Percentiles rank a stretch among this genome's conserved stretches.
Conservation (phyloP, 495 filamentous ascomycete species). For the Talaromyces wortmannii region DNA sequence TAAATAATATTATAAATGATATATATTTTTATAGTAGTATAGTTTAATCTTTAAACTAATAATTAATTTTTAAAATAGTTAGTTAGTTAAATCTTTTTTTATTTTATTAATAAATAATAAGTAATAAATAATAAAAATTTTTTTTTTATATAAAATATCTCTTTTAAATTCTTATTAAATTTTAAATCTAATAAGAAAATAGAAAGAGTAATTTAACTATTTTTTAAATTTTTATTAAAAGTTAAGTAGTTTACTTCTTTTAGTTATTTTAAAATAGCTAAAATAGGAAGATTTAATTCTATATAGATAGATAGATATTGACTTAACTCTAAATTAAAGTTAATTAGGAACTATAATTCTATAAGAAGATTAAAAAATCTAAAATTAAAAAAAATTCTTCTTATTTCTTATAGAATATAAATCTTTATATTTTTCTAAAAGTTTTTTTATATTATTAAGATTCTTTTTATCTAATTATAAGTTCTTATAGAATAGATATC, state of each 20-base stretch:
- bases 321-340: background rate
- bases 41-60: background rate
- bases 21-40: background rate
- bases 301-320: background rate
- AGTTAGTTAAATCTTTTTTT: background rate
- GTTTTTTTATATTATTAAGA: background rate
- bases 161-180: background rate
- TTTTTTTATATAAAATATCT: background rate
- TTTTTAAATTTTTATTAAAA: background rate
- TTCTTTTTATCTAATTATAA: background rate
- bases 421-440: background rate
- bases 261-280: background rate
- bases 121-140: background rate
- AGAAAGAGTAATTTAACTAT: background rate
- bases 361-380: background rate
- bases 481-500: background rate
- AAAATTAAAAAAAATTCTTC: background rate
- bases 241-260: too few species aligned
- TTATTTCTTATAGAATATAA: background rate
- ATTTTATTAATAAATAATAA: background rate
- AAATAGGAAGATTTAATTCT: background rate
- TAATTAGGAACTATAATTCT: background rate
- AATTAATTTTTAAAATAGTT: slow-evolving; percentile 4
- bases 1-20: background rate
- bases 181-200: background rate